Evolutionary conservation across 1,139 yeast species (phyloP).

Genomic region (Candida pseudoviswanathii): DNA sequence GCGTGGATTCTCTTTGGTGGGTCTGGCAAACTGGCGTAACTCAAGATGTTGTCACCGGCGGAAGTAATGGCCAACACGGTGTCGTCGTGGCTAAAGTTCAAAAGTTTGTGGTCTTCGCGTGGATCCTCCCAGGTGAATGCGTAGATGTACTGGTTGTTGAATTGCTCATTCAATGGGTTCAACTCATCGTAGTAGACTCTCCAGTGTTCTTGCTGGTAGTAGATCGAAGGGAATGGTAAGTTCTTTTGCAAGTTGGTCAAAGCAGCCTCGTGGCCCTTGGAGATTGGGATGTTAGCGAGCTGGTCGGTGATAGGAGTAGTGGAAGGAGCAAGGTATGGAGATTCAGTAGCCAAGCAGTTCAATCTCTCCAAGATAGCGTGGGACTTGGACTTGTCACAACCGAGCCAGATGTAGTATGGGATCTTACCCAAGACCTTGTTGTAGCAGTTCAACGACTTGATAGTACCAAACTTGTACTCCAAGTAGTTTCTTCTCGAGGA

Average conservation of each 20-base stretch:
- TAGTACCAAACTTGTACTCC: constrained; percentile 79
- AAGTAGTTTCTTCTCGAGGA: constrained; percentile 80
- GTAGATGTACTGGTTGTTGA: constrained; percentile 76
- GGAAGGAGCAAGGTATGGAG: constrained; percentile 75
- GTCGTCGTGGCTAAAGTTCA: constrained; percentile 61
- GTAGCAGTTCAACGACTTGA: constrained; percentile 69
- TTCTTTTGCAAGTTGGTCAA: constrained; percentile 60
- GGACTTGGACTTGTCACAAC: constrained; percentile 70
- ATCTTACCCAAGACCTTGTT: constrained; percentile 68
- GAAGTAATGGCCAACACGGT: constrained; percentile 82
- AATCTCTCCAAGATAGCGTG: constrained; percentile 62
- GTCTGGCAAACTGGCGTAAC: constrained; percentile 69
- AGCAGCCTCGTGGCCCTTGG: constrained; percentile 81
- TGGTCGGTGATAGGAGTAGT: constrained; percentile 24
- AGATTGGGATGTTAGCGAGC: constrained; percentile 35
- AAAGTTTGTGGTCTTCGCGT: constrained; percentile 69
- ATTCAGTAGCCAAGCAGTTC: constrained; percentile 75
- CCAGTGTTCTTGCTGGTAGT: constrained; percentile 76
- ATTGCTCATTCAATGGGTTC: constrained; percentile 67
- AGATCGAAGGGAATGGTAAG: constrained; percentile 76
- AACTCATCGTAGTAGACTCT: constrained; percentile 78
- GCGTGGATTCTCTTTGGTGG: constrained; percentile 82
- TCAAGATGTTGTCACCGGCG: constrained; percentile 80
- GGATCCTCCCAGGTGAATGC: constrained; percentile 95
- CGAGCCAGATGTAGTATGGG: constrained; percentile 83